Evolutionary conservation across 2,329 filamentous ascomycete species (phyloP).

Genomic region (Cordyceps farinosa): DNA sequence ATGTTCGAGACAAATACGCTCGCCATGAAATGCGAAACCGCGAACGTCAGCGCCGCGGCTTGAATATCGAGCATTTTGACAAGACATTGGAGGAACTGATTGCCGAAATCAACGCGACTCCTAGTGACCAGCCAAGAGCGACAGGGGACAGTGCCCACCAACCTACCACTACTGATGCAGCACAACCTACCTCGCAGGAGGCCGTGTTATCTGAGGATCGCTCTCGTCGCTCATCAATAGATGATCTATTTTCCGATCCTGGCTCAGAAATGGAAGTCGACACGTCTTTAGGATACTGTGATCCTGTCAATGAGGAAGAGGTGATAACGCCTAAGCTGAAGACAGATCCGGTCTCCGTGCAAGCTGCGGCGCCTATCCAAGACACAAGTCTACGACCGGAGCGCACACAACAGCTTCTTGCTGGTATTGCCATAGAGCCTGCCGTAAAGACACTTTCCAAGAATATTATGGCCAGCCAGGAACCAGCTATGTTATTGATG

Average conservation of each 20-base stretch:
- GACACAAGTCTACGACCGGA: background rate
- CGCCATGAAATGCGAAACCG: slow-evolving; percentile 44
- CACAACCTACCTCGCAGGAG: background rate
- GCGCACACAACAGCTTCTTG: background rate
- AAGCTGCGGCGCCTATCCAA: background rate
- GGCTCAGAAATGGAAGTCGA: background rate
- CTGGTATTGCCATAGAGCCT: background rate
- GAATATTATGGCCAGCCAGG: no score
- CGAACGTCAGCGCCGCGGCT: slow-evolving; percentile 38
- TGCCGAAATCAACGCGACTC: slow-evolving; percentile 21
- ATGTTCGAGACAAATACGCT: slow-evolving; percentile 28
- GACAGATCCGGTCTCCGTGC: background rate
- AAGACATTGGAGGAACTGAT: slow-evolving; percentile 24
- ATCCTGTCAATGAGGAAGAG: background rate
- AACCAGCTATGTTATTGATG: background rate
- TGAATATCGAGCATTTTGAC: slow-evolving; percentile 26
- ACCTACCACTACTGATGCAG: background rate
- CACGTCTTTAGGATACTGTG: background rate
- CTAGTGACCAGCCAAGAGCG: background rate
- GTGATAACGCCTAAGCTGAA: background rate
- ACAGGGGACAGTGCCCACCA: background rate
- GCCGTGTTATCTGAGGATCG: background rate
- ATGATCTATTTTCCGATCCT: slow-evolving; percentile 6
- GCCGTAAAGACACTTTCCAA: background rate
- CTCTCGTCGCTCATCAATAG: slow-evolving; percentile 14